These are phyloP conservation scores for Gardenia jasminoides DNA, from an alignment of 257 asterid genomes.

Conservation along the genomic window DNA sequence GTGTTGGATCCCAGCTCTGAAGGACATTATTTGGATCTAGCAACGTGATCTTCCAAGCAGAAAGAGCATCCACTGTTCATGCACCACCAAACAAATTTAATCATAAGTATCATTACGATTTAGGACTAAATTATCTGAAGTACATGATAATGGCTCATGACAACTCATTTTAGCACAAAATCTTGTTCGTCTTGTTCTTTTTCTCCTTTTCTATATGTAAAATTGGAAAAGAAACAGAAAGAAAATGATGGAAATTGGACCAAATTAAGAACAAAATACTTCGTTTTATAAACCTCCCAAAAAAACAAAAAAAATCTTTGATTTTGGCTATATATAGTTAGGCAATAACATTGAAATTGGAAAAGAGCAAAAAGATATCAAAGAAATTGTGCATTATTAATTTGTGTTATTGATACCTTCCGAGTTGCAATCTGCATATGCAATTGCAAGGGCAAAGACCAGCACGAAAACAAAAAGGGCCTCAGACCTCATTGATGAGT, in stretches of 20 bases:
- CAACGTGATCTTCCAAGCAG: conserved; percentile 16
- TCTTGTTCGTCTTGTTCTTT: too few relatives aligned
- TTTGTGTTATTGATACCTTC: conserved; percentile 29
- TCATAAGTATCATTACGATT: too few relatives aligned
- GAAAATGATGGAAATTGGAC: too few relatives aligned
- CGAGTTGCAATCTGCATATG: conserved; percentile 25
- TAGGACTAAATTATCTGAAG: too few relatives aligned
- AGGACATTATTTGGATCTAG: conserved; percentile 52
- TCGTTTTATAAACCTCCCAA: too few relatives aligned
- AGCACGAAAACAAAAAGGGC: conserved; percentile 10
- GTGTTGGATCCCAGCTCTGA: conserved; percentile 56
- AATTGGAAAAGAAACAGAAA: too few relatives aligned
- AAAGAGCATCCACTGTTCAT: conserved; percentile 39
- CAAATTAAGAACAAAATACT: too few relatives aligned
- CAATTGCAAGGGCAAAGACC: conserved; percentile 23
- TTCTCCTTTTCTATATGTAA: too few relatives aligned
- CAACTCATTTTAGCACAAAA: too few relatives aligned
- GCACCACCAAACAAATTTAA: too few relatives aligned
- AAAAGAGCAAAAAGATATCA: not conserved
- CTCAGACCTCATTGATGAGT: conserved; percentile 19
- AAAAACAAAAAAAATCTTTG: not conserved
- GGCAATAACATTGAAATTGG: not conserved
- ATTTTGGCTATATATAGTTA: not conserved
- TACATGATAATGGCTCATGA: too few relatives aligned
- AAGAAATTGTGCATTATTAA: too few relatives aligned